Percentiles rank a stretch among this genome's conserved stretches.
Conservation (phyloP, 1,139 yeast species). For the Debaryomycetaceae sp. region DNA sequence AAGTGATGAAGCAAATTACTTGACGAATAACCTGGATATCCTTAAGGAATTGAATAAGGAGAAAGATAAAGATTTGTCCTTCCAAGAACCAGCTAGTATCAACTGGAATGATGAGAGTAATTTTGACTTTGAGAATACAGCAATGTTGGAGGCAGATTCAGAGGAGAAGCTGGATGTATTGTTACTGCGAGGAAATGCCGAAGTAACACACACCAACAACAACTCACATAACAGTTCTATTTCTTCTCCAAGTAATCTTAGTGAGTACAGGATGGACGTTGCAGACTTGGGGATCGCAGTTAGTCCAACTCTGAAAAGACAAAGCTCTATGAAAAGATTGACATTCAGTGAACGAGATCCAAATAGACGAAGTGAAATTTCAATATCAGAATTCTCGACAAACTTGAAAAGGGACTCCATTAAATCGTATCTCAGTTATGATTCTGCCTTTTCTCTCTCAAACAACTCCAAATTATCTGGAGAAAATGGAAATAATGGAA, state of each 20-base stretch:
- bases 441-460: conserved; percentile 47
- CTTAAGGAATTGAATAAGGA: conserved; percentile 5
- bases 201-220: not conserved
- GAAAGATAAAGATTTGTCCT: conserved; percentile 30
- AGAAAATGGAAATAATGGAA: conserved; percentile 13
- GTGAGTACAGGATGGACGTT: conserved; percentile 41
- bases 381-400: conserved; percentile 11
- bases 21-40: not conserved
- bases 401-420: conserved; percentile 33
- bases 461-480: conserved; percentile 18
- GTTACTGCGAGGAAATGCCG: not conserved
- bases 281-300: conserved; percentile 44
- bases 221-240: not conserved
- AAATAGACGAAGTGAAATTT: not conserved
- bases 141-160: conserved; percentile 3
- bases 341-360: conserved; percentile 22
- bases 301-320: conserved; percentile 36
- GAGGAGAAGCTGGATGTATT: conserved; percentile 6
- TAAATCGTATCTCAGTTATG: conserved; percentile 54
- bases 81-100: conserved; percentile 41
- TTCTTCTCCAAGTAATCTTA: conserved; percentile 41
- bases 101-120: conserved; percentile 43
- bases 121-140: conserved; percentile 27
- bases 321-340: conserved; percentile 13
- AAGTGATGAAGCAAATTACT: conserved; percentile 8